Conservation (phyloP, 139 green algal species). For the Marvania coccoides region DNA sequence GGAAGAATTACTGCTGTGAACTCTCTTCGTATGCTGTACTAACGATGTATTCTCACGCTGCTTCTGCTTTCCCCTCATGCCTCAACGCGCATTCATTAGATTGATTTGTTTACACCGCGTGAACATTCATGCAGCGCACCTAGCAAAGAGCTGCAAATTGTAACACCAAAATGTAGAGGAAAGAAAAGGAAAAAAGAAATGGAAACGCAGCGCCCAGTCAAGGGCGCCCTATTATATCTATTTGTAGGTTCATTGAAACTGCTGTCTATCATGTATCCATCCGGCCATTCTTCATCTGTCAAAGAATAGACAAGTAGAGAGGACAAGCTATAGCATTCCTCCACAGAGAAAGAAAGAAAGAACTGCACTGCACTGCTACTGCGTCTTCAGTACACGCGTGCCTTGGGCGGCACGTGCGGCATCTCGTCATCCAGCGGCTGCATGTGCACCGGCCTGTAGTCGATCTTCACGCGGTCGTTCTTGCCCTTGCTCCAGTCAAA, state of each 20-base stretch:
- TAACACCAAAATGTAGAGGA: not conserved
- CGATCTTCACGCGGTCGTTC: constrained; percentile 58
- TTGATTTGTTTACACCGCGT: not conserved
- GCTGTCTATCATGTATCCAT: too few relatives aligned
- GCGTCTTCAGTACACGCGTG: constrained; percentile 75
- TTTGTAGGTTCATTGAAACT: not conserved
- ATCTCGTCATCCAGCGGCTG: constrained; percentile 94
- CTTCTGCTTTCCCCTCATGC: too few relatives aligned
- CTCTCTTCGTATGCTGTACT: too few relatives aligned
- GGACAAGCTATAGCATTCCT: too few relatives aligned
- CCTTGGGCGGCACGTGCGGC: constrained; percentile 85
- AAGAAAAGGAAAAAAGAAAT: not conserved
- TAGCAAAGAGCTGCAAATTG: too few relatives aligned
- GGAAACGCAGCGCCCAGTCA: not conserved
- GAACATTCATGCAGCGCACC: not conserved
- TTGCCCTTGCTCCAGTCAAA: constrained; percentile 35
- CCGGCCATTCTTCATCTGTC: too few relatives aligned
- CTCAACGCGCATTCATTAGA: too few relatives aligned
- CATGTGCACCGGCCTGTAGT: constrained; percentile 94
- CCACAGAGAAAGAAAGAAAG: too few relatives aligned
- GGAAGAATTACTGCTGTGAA: too few relatives aligned
- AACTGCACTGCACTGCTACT: too few relatives aligned
- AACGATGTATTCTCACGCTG: too few relatives aligned
- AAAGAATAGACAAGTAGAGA: too few relatives aligned
- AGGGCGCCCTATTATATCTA: not conserved